phyloP scores from a whole-genome alignment of 2,329 filamentous ascomycete species.

The Curvularia eragrostidis region DNA sequence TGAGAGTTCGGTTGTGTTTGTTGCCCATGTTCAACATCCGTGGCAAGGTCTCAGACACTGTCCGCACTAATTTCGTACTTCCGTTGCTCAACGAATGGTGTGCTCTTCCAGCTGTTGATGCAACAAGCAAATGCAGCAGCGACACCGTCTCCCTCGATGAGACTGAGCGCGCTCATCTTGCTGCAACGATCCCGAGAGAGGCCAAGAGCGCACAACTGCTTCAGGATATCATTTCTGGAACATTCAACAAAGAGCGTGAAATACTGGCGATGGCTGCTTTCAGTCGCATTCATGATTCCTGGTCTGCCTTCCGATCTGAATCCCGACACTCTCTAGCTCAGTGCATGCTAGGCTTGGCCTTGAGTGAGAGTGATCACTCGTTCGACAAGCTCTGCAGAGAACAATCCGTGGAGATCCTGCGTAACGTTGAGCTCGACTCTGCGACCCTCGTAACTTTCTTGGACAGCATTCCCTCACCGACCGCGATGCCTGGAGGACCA shows the following conservation, averaged over 20 bases:
- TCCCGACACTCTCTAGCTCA: constrained; percentile 66
- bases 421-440: constrained; percentile 74
- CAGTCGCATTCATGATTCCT: constrained; percentile 72
- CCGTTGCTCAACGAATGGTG: constrained; percentile 76
- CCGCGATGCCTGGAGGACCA: constrained; percentile 73
- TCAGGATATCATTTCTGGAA: constrained; percentile 57
- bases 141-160: constrained; percentile 58
- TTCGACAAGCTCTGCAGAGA: constrained; percentile 57
- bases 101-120: constrained; percentile 59
- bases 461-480: constrained; percentile 74
- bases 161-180: constrained; percentile 61
- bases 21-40: constrained; percentile 75
- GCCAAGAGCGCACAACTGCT: constrained; percentile 64
- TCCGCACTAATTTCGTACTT: constrained; percentile 77
- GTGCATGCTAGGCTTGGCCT: constrained; percentile 67
- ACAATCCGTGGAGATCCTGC: constrained; percentile 71
- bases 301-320: constrained; percentile 73
- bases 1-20: constrained; percentile 72
- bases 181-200: constrained; percentile 62
- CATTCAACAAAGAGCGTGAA: constrained; percentile 53
- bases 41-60: constrained; percentile 73
- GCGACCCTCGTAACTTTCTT: constrained; percentile 75
- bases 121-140: constrained; percentile 56
- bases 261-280: constrained; percentile 72
- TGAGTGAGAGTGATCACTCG: constrained; percentile 49